phyloP scores from a whole-genome alignment of 345 rosid species.

The Clarkia xantiana region DNA sequence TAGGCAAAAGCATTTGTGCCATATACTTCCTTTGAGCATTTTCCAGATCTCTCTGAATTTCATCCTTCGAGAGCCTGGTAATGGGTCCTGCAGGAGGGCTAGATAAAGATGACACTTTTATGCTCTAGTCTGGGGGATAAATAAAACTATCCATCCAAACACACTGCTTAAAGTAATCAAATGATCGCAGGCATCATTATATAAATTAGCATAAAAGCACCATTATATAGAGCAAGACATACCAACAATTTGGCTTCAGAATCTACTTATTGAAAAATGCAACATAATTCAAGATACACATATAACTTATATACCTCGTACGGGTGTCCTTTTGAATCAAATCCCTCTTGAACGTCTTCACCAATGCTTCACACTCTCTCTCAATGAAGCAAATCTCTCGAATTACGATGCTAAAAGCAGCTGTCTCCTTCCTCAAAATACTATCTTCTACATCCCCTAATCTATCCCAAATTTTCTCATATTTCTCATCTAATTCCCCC shows the following conservation, averaged over 20 bases:
- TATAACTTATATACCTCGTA: conserved; percentile 25
- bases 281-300: background rate
- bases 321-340: conserved; percentile 24
- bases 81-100: conserved; percentile 27
- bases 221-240: no score
- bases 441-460: conserved; percentile 52
- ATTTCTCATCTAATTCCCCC: conserved; percentile 42
- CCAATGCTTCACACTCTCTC: conserved; percentile 71
- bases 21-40: conserved; percentile 60
- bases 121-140: background rate
- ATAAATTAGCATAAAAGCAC: no score
- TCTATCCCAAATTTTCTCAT: conserved; percentile 44
- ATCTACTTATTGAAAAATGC: background rate
- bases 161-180: no score
- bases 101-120: conserved; percentile 16
- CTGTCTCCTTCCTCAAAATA: conserved; percentile 44
- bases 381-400: conserved; percentile 73
- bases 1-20: conserved; percentile 62
- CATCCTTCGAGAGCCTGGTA: conserved; percentile 49
- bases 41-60: conserved; percentile 59
- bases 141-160: no score
- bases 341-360: conserved; percentile 36
- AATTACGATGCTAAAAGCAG: conserved; percentile 52
- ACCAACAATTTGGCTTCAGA: background rate
- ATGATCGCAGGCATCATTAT: no score